Conservation (phyloP, 257 asterid genomes). For the Jasminum sambac region DNA sequence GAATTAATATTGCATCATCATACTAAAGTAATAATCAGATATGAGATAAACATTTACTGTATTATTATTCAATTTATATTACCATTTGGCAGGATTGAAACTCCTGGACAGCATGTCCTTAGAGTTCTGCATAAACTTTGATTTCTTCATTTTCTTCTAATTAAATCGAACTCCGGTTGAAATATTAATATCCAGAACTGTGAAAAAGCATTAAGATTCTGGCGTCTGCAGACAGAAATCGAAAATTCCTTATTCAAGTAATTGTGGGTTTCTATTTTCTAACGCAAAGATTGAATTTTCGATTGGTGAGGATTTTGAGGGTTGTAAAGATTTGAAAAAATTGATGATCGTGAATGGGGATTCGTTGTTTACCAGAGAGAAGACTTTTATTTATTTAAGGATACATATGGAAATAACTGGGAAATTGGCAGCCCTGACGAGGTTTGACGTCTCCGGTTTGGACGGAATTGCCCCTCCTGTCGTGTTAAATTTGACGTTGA, state of each 20-base stretch:
- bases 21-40: not conserved
- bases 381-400: no score
- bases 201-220: not conserved
- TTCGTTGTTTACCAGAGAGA: not conserved
- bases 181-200: not conserved
- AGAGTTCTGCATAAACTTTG: slow-evolving; percentile 65
- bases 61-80: slow-evolving; percentile 18
- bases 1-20: not conserved
- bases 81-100: slow-evolving; percentile 93
- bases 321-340: not conserved
- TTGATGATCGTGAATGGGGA: not conserved
- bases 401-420: not conserved
- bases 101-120: slow-evolving; percentile 72
- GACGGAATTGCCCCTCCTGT: no score
- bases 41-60: not conserved
- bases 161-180: slow-evolving; percentile 1
- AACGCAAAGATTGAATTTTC: not conserved
- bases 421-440: not conserved
- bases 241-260: not conserved
- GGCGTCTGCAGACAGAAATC: not conserved
- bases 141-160: slow-evolving; percentile 56
- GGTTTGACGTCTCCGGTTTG: no score
- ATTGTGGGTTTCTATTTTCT: not conserved
- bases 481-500: no score
- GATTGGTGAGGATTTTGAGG: not conserved